These are phyloP conservation scores for Hippophae gyantsensis DNA, from an alignment of 306 rosid genomes.

Conservation along the genomic window DNA sequence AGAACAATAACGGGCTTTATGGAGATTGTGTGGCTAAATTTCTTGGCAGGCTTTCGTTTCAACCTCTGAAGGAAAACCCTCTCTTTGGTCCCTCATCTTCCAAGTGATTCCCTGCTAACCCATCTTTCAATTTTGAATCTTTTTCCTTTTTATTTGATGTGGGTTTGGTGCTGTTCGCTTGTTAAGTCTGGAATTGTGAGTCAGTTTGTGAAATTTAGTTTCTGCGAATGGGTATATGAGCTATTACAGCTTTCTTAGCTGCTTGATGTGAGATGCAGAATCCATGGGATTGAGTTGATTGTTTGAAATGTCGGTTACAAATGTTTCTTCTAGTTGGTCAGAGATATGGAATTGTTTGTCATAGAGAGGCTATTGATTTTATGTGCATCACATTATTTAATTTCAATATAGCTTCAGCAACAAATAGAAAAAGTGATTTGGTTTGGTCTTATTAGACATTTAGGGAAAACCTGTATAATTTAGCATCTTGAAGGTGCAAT, in stretches of 20 bases:
- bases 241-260: too few species aligned
- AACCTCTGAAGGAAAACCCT: slow-evolving; percentile 42
- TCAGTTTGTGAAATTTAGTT: too few species aligned
- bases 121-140: background rate
- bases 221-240: too few species aligned
- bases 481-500: background rate
- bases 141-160: background rate
- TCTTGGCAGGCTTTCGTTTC: slow-evolving; percentile 36
- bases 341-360: background rate
- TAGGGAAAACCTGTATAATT: too few species aligned
- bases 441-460: too few species aligned
- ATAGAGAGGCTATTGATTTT: background rate
- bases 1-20: slow-evolving; percentile 15
- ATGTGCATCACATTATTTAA: too few species aligned
- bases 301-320: too few species aligned
- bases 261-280: too few species aligned
- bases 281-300: too few species aligned
- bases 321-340: too few species aligned
- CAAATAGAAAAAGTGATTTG: too few species aligned
- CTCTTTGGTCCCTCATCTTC: slow-evolving; percentile 40
- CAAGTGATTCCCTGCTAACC: slow-evolving; percentile 15
- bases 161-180: background rate
- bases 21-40: slow-evolving; percentile 32
- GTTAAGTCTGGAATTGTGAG: background rate
- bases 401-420: too few species aligned